Evolutionary conservation across 805 yeast genomes (phyloP).

Genomic region (Wickerhamiella domercqiae): DNA sequence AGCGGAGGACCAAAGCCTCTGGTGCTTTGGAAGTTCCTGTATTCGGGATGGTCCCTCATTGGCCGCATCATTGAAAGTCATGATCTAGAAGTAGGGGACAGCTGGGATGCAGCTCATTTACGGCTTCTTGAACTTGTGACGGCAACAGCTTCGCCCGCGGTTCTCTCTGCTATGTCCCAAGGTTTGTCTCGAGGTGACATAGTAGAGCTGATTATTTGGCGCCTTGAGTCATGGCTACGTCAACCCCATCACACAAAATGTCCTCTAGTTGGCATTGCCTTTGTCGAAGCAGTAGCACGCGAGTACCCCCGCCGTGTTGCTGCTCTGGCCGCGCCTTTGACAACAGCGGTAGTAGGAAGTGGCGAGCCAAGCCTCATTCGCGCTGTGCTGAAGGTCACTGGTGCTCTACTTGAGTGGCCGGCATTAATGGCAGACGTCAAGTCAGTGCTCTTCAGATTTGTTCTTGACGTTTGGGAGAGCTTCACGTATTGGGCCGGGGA

Average conservation of each 20-base stretch:
- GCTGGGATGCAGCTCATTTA: constrained; percentile 28
- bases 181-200: constrained; percentile 40
- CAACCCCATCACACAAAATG: not conserved
- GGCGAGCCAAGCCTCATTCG: constrained; percentile 27
- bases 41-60: constrained; percentile 75
- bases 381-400: constrained; percentile 39
- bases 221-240: constrained; percentile 40
- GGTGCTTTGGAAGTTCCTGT: constrained; percentile 55
- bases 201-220: constrained; percentile 42
- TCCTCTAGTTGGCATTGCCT: constrained; percentile 19
- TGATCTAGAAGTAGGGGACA: constrained; percentile 14
- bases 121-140: constrained; percentile 39
- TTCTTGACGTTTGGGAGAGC: constrained; percentile 59
- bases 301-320: constrained; percentile 34
- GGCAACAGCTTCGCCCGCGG: constrained; percentile 28
- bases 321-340: constrained; percentile 23
- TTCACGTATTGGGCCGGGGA: constrained; percentile 55
- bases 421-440: no score
- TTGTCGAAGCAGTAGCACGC: constrained; percentile 34
- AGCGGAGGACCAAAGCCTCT: constrained; percentile 21
- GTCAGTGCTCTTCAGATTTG: constrained; percentile 12
- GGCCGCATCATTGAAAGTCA: constrained; percentile 66
- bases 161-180: constrained; percentile 28
- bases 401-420: no score
- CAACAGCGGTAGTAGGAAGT: constrained; percentile 22